A percentile compares a stretch with the other conserved stretches of the same genome.
Evolutionary conservation across 805 yeast genomes (phyloP).

Genomic region (Metschnikowia bowlesiae): DNA sequence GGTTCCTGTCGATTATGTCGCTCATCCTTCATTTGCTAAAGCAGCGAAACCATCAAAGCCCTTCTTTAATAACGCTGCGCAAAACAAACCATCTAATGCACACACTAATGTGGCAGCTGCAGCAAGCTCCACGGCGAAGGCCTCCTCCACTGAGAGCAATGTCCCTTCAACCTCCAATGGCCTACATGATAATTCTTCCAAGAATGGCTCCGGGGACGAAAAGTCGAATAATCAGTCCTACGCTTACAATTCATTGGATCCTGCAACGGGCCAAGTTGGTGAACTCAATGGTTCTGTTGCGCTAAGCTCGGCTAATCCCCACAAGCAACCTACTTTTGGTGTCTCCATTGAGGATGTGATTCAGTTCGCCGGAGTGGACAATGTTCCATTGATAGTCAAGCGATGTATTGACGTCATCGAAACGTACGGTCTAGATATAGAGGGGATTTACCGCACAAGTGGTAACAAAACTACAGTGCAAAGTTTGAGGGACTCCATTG

Average conservation of each 20-base stretch:
- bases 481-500: constrained; percentile 66
- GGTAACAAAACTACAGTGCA: constrained; percentile 75
- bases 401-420: constrained; percentile 87
- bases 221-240: constrained; percentile 5
- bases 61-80: constrained; percentile 19
- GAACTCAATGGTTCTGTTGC: constrained; percentile 36
- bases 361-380: constrained; percentile 75
- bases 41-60: constrained; percentile 29
- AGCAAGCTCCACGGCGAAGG: neutral
- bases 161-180: neutral
- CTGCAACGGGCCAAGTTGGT: constrained; percentile 23
- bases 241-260: constrained; percentile 30
- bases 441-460: constrained; percentile 84
- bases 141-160: neutral
- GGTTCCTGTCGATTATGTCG: constrained; percentile 65
- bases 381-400: constrained; percentile 86
- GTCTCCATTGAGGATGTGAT: constrained; percentile 74
- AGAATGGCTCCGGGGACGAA: constrained; percentile 4
- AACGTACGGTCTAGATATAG: constrained; percentile 74
- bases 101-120: constrained; percentile 1
- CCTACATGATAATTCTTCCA: neutral
- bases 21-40: constrained; percentile 59
- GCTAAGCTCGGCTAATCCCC: constrained; percentile 15
- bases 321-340: constrained; percentile 62
- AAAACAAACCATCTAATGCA: neutral